Evolutionary conservation across 441 rosid species (phyloP).

Genomic region (Sinapis alba): DNA sequence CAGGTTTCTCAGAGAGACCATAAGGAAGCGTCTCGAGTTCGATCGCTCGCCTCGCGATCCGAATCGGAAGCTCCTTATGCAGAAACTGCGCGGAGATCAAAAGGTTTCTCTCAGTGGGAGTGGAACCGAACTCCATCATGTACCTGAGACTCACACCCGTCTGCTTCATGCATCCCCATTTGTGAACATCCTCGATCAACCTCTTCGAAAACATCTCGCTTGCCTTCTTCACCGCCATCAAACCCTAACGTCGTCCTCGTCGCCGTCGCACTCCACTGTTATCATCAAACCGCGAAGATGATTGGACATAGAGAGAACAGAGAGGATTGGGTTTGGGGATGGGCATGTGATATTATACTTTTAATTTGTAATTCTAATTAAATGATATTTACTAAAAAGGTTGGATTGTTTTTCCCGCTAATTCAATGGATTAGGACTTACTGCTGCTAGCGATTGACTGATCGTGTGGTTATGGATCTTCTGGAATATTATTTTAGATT

Average conservation of each 20-base stretch:
- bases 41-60: slow-evolving; percentile 79
- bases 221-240: slow-evolving; percentile 81
- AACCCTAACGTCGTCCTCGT: slow-evolving; percentile 27
- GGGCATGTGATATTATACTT: not conserved
- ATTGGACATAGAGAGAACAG: slow-evolving; percentile 29
- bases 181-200: slow-evolving; percentile 68
- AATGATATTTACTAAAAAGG: not conserved
- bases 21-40: slow-evolving; percentile 87
- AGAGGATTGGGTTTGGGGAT: slow-evolving; percentile 16
- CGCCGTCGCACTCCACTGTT: slow-evolving; percentile 23
- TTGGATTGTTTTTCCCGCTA: slow-evolving; percentile 25
- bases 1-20: slow-evolving; percentile 80
- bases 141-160: slow-evolving; percentile 88
- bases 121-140: slow-evolving; percentile 95
- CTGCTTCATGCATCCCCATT: slow-evolving; percentile 92
- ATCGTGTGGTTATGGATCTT: slow-evolving; percentile 6
- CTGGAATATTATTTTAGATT: not conserved
- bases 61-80: slow-evolving; percentile 83
- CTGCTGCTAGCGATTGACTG: not conserved
- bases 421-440: slow-evolving; percentile 6
- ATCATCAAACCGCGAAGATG: slow-evolving; percentile 22
- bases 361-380: not conserved
- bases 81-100: slow-evolving; percentile 83
- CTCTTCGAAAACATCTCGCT: slow-evolving; percentile 57
- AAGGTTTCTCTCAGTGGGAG: slow-evolving; percentile 71